A percentile compares a stretch with the other conserved stretches of the same genome.
phyloP scores from a whole-genome alignment of 345 rosid genomes.

The Reutealis trisperma region DNA sequence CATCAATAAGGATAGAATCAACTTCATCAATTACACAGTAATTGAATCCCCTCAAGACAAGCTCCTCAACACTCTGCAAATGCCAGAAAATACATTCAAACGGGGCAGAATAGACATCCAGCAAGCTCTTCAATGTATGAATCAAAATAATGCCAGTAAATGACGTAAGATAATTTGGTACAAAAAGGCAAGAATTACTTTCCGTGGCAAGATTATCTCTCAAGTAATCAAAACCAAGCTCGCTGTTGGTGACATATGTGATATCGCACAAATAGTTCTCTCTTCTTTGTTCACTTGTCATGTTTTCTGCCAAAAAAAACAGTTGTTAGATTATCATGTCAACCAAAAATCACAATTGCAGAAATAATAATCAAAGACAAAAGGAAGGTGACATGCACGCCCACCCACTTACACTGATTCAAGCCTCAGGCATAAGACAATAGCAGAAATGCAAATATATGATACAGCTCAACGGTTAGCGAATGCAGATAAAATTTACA shows the following conservation, averaged over 20 bases:
- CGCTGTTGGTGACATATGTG: constrained; percentile 93
- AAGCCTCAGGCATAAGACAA: not conserved
- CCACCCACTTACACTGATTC: no score
- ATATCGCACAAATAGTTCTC: constrained; percentile 91
- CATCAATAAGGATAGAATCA: constrained; percentile 97
- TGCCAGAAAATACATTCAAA: constrained; percentile 31
- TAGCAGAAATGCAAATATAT: not conserved
- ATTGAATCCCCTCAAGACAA: constrained; percentile 88
- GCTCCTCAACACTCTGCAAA: constrained; percentile 89
- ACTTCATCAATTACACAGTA: constrained; percentile 95
- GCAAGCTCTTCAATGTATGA: not conserved
- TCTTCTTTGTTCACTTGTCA: constrained; percentile 91
- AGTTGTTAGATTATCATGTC: constrained; percentile 4
- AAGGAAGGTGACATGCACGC: not conserved
- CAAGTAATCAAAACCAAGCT: constrained; percentile 92
- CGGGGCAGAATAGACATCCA: constrained; percentile 13
- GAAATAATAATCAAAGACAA: not conserved
- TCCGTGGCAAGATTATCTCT: constrained; percentile 99
- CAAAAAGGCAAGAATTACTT: constrained; percentile 71
- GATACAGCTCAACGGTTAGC: not conserved
- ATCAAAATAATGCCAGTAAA: constrained; percentile 12
- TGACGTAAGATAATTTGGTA: constrained; percentile 19
- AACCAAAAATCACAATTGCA: constrained; percentile 3
- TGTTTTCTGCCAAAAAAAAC: constrained; percentile 62
- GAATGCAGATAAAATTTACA: no score